Evolutionary conservation across 2,329 filamentous ascomycete genomes (phyloP), one percentile per base, ranked within the genome.

Genomic region (Trichophyton verrucosum): DNA sequence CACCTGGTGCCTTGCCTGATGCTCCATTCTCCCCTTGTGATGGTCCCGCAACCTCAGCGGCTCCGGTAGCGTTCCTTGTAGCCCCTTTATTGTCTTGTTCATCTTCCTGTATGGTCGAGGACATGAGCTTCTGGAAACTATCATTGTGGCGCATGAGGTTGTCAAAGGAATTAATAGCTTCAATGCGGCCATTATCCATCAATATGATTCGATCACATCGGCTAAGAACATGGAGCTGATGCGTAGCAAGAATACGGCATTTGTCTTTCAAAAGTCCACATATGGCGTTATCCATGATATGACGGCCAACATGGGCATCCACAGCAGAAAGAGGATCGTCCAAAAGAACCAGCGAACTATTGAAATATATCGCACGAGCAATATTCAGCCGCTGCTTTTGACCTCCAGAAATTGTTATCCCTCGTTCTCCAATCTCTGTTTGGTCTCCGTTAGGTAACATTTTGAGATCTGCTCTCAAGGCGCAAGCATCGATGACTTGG

Each of bases 371-470:
- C 1, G 83, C 83, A 60, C 94, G 83, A 17, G 94, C 94, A 69
- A 97, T 96, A 70, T 96, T 97, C 66, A 96, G 78, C 9, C 94
- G 85, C 73, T 96, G 92, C 73, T 96, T 96, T 73, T 97, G 92
- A 1, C 92, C 92, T 61, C 94, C 92, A 17, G 91, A 96, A 1
- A 97, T 88, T 0, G 91, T 97, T 69, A 97, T 96, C 59, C 94
- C 92, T 63, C 91, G 86, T 73, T 97, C 94, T 27, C 92, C 94
- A 69, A 97, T 96, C 72, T 97, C 92, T 0, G 92, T 99, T 67
- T 82, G 74, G 68, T 97, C 94, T 13, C 90, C 88, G 61, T 88
- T 83, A 0, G 92, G 92, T n/a, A 97, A 79, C 85, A 96, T 96
- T 56, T 96, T 89, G 5, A 97, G 74, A 77, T 99, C 92, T 0